phyloP scores from a whole-genome alignment of 2,329 filamentous ascomycete species.

The Capronia epimyces region DNA sequence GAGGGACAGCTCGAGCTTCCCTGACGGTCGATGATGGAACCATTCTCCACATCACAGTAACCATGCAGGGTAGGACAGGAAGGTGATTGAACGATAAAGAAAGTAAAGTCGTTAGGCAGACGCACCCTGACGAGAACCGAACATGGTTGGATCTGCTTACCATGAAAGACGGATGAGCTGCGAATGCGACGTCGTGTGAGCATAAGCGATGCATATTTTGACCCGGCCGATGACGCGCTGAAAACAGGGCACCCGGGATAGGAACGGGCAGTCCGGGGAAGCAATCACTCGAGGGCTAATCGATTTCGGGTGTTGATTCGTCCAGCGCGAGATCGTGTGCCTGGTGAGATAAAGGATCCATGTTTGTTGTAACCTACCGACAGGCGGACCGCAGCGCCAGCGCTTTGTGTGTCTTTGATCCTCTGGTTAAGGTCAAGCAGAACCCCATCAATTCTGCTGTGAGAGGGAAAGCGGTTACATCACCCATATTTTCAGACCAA shows the following conservation, averaged over 20 bases:
- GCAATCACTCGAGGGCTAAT: background rate
- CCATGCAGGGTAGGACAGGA: background rate
- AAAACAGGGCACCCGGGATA: background rate
- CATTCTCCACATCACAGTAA: conserved; percentile 1
- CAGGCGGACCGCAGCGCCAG: background rate
- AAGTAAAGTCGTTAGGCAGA: background rate
- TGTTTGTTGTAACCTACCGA: background rate
- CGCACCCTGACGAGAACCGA: conserved; percentile 7
- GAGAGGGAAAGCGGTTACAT: too few relatives aligned
- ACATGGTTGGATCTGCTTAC: background rate
- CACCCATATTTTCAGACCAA: too few relatives aligned
- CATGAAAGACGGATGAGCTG: background rate
- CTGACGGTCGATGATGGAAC: background rate
- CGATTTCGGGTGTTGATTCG: background rate
- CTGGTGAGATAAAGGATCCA: background rate
- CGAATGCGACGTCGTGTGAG: conserved; percentile 2
- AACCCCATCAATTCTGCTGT: too few relatives aligned
- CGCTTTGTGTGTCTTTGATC: too few relatives aligned
- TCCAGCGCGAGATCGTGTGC: background rate
- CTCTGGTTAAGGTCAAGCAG: too few relatives aligned
- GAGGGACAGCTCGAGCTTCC: background rate
- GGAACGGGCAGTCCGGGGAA: background rate
- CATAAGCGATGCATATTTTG: background rate
- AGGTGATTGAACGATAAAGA: conserved; percentile 15
- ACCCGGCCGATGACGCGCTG: background rate